These are phyloP conservation scores for Populus tremula DNA, from an alignment of 345 rosid genomes.

Conservation along the genomic window DNA sequence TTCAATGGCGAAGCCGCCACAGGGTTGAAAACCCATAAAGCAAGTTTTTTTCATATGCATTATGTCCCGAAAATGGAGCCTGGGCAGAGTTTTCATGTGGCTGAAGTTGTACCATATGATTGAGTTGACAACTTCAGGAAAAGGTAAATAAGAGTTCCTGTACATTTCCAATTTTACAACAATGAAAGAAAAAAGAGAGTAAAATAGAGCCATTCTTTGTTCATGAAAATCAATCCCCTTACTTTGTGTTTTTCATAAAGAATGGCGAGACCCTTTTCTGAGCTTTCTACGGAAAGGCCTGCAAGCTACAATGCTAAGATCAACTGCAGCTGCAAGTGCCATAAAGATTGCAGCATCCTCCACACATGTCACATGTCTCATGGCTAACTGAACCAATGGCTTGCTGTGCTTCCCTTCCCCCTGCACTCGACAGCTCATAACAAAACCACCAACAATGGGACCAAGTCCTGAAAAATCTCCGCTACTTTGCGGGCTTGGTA, in stretches of 20 bases:
- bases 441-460: conserved; percentile 63
- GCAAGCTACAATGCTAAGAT: conserved; percentile 92
- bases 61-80: background rate
- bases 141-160: conserved; percentile 27
- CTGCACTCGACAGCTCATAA: conserved; percentile 87
- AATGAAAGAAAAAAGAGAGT: conserved; percentile 8
- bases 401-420: conserved; percentile 91
- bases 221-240: conserved; percentile 21
- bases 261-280: conserved; percentile 60
- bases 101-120: conserved; percentile 6
- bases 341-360: conserved; percentile 97
- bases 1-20: background rate
- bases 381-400: conserved; percentile 78
- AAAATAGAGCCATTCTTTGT: conserved; percentile 16
- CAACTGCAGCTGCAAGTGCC: conserved; percentile 94
- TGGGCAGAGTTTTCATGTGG: conserved; percentile 2
- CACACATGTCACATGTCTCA: conserved; percentile 83
- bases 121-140: conserved; percentile 17
- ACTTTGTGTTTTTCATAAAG: conserved; percentile 36
- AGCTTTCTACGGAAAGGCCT: conserved; percentile 74
- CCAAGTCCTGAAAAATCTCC: conserved; percentile 77
- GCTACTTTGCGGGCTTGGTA: conserved; percentile 91
- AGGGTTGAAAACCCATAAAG: background rate
- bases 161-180: conserved; percentile 35
- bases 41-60: background rate